Evolutionary conservation across 352 stramenopile species (phyloP).

Genomic region (Thraustochytrium striatum): DNA sequence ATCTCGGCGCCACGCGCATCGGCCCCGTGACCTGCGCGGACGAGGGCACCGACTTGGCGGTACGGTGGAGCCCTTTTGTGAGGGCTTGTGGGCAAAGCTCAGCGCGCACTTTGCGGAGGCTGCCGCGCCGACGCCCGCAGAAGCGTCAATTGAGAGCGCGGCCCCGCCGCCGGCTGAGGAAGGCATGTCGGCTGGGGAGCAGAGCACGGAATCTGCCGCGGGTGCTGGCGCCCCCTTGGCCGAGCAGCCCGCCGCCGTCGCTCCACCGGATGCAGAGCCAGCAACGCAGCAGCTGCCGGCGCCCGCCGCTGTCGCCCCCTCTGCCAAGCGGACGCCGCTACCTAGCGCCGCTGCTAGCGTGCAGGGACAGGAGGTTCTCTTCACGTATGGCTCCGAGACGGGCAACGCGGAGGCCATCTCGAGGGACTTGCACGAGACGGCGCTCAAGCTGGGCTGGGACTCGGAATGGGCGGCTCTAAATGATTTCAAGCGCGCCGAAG

Average conservation of each 20-base stretch:
- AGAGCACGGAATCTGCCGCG: neutral
- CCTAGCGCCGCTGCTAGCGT: no score
- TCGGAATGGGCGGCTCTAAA: neutral
- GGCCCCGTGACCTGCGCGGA: slow-evolving; percentile 73
- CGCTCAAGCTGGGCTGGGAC: neutral
- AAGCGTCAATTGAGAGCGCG: neutral
- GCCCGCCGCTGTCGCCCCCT: neutral
- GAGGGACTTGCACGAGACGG: slow-evolving; percentile 54
- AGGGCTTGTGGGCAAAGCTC: slow-evolving; percentile 59
- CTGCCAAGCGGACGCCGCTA: no score
- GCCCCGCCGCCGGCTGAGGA: neutral
- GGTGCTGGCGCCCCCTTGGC: neutral
- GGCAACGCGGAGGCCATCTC: slow-evolving; percentile 73
- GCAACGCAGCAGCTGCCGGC: neutral
- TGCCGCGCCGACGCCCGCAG: neutral
- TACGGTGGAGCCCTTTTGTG: slow-evolving; percentile 83
- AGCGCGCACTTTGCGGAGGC: slow-evolving; percentile 19
- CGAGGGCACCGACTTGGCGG: slow-evolving; percentile 84
- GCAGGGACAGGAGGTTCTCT: slow-evolving; percentile 3
- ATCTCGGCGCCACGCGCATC: slow-evolving; percentile 75
- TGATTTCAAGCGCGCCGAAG: slow-evolving; percentile 16
- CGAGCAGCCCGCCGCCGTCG: neutral
- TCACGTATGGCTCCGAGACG: slow-evolving; percentile 74
- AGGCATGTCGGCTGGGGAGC: neutral
- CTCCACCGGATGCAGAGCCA: neutral